Evolutionary conservation across 495 filamentous ascomycete genomes (phyloP), one percentile per base, ranked within the genome.

Genomic region (Platismatia glauca): DNA sequence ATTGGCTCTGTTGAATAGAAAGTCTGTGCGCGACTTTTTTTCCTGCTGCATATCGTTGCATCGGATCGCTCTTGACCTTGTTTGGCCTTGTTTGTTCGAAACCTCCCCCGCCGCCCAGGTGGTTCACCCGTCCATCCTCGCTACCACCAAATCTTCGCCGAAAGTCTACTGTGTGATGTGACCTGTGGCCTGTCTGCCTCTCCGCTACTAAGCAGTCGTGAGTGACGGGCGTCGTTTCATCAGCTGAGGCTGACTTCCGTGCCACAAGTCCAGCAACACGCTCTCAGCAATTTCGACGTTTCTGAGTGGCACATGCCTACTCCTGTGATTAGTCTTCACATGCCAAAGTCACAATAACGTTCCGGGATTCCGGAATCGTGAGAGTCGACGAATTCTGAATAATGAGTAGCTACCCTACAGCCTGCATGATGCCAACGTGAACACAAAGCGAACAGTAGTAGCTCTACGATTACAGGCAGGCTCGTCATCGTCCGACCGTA

Each of bases 171-270:
- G 27, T 16, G 7, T 13, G 1, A 50, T 24, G 27, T 39, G n/a
- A n/a, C n/a, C 46, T 52, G 24, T 39, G 59, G 55, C 52, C 44
- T 4, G 12, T 37, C 52, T 37, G 46, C 15, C 24, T 50, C 37
- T 13, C 18, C 20, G 27, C 37, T 61, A 39, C 33, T 13, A 31
- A 13, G 18, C 46, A 53, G 7, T 22, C 20, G 38, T 55, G 31
- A 55, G 59, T 39, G 35, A 50, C 7, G 37, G 38, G 50, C 59
- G 39, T 33, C 41, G 48, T 55, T 61, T 33, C 37, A 43, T 61
- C 50, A 55, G 59, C 59, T 61, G 59, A 61, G 59, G 46, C 48
- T 41, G 48, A 38, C 50, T 43, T 22, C 39, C 29, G 50, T 53
- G 50, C 50, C 50, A 34, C 27, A n/a, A 53, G 50, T 53, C 27